phyloP scores from a whole-genome alignment of 2,329 filamentous ascomycete species.

The Ploettnerulaceae sp. region DNA sequence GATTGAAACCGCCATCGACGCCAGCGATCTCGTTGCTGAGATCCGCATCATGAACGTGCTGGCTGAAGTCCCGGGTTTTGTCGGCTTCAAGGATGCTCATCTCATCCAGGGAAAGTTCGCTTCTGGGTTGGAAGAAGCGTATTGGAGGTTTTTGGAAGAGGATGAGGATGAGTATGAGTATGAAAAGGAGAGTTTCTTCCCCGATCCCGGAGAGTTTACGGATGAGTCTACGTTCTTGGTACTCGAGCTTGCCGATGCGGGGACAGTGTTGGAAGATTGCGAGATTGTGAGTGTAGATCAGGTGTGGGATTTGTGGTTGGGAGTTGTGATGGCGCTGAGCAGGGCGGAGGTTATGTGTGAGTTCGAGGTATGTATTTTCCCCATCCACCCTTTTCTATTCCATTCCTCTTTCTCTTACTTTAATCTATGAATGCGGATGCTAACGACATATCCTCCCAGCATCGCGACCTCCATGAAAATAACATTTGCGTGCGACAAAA shows the following conservation, averaged over 20 bases:
- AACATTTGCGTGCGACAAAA: slow-evolving; percentile 49
- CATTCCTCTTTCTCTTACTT: background rate
- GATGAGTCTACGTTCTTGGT: slow-evolving; percentile 55
- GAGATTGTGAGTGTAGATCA: slow-evolving; percentile 45
- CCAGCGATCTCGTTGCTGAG: slow-evolving; percentile 52
- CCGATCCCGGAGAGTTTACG: slow-evolving; percentile 55
- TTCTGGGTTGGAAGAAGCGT: slow-evolving; percentile 41
- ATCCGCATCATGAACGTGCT: slow-evolving; percentile 59
- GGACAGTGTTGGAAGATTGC: slow-evolving; percentile 55
- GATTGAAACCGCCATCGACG: slow-evolving; percentile 21
- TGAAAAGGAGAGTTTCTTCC: slow-evolving; percentile 41
- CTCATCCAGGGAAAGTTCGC: slow-evolving; percentile 48
- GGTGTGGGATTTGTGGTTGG: slow-evolving; percentile 59
- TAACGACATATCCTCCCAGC: slow-evolving; percentile 38
- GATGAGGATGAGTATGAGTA: slow-evolving; percentile 24
- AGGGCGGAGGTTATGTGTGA: slow-evolving; percentile 52
- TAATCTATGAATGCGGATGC: background rate
- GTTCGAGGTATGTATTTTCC: slow-evolving; percentile 49
- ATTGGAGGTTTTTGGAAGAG: background rate
- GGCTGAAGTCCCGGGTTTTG: slow-evolving; percentile 59
- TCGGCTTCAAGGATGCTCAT: slow-evolving; percentile 61
- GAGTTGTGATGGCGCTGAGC: slow-evolving; percentile 55
- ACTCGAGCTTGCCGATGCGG: slow-evolving; percentile 60
- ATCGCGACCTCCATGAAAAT: slow-evolving; percentile 61
- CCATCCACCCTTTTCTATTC: background rate